Percentiles rank a stretch among this genome's conserved stretches.
phyloP scores from a whole-genome alignment of 345 rosid species.

The Erysimum cheiranthoides region DNA sequence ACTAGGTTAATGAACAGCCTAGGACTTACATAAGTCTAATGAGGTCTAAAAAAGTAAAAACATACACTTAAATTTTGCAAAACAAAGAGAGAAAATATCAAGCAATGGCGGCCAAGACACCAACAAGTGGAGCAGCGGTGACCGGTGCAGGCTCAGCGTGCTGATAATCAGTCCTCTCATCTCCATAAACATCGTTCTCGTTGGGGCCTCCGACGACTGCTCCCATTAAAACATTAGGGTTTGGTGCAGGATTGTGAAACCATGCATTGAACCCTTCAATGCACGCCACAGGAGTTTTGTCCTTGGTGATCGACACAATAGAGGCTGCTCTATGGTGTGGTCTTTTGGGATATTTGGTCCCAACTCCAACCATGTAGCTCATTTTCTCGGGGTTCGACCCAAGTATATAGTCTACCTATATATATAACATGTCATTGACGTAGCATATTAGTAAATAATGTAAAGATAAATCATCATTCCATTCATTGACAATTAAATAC shows the following conservation, averaged over 20 bases:
- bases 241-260: constrained; percentile 49
- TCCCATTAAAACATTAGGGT: constrained; percentile 65
- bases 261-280: constrained; percentile 60
- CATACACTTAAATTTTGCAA: neutral
- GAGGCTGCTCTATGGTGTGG: constrained; percentile 96
- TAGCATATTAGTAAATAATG: constrained; percentile 10
- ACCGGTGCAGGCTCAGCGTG: constrained; percentile 56
- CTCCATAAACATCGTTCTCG: constrained; percentile 58
- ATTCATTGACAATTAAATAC: neutral
- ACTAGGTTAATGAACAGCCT: neutral
- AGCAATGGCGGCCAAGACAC: constrained; percentile 64
- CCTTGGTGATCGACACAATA: constrained; percentile 63
- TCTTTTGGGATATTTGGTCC: constrained; percentile 73
- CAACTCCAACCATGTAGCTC: constrained; percentile 96
- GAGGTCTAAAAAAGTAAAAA: neutral
- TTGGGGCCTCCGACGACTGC: constrained; percentile 80
- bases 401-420: constrained; percentile 79
- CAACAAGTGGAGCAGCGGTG: constrained; percentile 64
- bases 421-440: constrained; percentile 15
- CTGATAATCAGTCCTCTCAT: constrained; percentile 55
- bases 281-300: constrained; percentile 62
- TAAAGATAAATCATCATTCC: neutral
- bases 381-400: constrained; percentile 82
- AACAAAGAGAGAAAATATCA: constrained; percentile 1
- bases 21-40: neutral